Conservation (phyloP, 169 alveolate genomes). For the Eimeria acervulina region DNA sequence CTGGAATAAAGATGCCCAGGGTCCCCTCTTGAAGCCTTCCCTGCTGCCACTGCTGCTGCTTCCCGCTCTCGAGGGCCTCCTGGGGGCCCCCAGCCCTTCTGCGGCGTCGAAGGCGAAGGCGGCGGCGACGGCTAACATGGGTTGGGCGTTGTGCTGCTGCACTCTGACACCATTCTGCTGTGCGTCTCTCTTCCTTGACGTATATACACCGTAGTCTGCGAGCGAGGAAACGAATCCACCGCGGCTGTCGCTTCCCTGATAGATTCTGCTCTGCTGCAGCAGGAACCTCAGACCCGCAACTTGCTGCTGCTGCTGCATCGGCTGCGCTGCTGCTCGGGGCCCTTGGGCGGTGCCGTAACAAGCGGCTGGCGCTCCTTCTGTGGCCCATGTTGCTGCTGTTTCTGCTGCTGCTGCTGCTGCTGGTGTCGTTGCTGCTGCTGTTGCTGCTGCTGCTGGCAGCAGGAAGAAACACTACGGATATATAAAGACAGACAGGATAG, state of each 20-base stretch:
- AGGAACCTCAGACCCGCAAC: background rate
- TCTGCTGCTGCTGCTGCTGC: background rate
- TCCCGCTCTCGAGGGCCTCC: background rate
- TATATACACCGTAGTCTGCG: conserved; percentile 58
- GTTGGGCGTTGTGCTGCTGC: background rate
- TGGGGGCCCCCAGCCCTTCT: conserved; percentile 17
- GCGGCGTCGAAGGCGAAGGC: conserved; percentile 58
- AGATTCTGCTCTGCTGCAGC: conserved; percentile 9
- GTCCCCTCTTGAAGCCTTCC: background rate
- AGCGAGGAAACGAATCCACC: conserved; percentile 63
- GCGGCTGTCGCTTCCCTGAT: background rate
- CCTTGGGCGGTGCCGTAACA: background rate
- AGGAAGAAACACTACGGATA: background rate
- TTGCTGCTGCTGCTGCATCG: background rate
- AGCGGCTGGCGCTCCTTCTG: conserved; percentile 35
- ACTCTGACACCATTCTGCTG: conserved; percentile 3
- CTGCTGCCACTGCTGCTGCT: conserved; percentile 23
- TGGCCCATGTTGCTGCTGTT: background rate
- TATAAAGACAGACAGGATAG: background rate
- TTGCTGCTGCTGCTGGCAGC: background rate
- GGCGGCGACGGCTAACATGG: conserved; percentile 50
- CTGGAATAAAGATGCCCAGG: background rate
- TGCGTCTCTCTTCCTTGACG: background rate
- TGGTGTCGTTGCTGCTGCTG: background rate
- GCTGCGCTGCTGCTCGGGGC: conserved; percentile 11